Conservation (phyloP, 768 basidiomycete species). For the Rhodotorula paludigena region DNA sequence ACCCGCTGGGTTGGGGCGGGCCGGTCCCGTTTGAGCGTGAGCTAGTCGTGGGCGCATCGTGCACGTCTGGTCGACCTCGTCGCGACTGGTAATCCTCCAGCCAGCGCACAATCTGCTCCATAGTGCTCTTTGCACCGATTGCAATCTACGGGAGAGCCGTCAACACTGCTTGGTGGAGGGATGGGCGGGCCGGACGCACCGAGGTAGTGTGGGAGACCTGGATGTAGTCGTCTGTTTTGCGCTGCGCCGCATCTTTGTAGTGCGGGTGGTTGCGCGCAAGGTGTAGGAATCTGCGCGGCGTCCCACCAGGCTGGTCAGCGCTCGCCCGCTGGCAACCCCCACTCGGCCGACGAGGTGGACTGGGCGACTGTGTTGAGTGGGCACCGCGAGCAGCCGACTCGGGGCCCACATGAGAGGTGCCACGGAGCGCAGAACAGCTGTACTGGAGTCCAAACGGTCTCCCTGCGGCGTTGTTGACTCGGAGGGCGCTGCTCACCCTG, state of each 20-base stretch:
- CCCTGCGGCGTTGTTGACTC: no score
- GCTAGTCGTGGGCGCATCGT: no score
- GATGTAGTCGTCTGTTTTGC: not conserved
- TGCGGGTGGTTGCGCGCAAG: slow-evolving; percentile 5
- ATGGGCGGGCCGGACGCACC: not conserved
- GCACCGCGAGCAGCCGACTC: not conserved
- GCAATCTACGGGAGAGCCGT: not conserved
- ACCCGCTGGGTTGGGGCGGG: no score
- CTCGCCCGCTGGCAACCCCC: no score
- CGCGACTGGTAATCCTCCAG: no score
- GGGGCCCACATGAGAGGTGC: no score
- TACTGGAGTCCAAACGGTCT: no score
- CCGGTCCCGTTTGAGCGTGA: no score
- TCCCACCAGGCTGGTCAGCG: no score
- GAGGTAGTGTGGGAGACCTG: not conserved
- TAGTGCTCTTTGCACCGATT: not conserved
- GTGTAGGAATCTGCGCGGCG: slow-evolving; percentile 4
- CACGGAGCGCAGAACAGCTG: not conserved
- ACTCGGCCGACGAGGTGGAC: not conserved
- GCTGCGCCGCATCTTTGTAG: not conserved
- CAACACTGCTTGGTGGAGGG: not conserved
- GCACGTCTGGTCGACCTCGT: no score
- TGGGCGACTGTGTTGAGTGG: not conserved
- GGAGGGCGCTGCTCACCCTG: slow-evolving; percentile 10
- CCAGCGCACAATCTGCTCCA: no score